Conservation (phyloP, 805 yeast genomes). For the Zygosaccharomyces bisporus region DNA sequence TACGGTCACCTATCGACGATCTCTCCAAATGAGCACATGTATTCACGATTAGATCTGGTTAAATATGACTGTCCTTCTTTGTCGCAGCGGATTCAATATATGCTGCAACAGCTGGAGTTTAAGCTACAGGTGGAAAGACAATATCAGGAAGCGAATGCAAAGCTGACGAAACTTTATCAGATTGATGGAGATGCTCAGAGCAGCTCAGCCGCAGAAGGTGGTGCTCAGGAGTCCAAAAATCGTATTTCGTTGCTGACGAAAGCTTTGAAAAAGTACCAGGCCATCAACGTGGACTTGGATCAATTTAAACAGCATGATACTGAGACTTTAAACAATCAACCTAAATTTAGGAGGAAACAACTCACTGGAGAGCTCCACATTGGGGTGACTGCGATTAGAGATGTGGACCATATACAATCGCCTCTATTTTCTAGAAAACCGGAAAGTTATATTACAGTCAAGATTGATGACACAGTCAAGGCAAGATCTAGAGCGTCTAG, state of each 20-base stretch:
- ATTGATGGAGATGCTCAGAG: conserved; percentile 87
- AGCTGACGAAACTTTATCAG: conserved; percentile 77
- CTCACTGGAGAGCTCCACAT: conserved; percentile 75
- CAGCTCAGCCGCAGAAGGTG: conserved; percentile 85
- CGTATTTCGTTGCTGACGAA: conserved; percentile 79
- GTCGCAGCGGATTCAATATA: conserved; percentile 90
- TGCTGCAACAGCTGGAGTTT: conserved; percentile 92
- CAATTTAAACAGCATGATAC: conserved; percentile 59
- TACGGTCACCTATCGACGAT: conserved; percentile 40
- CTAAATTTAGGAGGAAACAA: conserved; percentile 76
- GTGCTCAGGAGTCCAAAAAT: conserved; percentile 76
- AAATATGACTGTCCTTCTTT: conserved; percentile 92
- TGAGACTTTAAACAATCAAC: conserved; percentile 57
- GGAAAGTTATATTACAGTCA: conserved; percentile 71
- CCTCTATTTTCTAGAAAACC: conserved; percentile 75
- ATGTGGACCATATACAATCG: conserved; percentile 88
- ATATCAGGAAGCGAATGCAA: conserved; percentile 88
- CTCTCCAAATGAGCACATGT: conserved; percentile 38
- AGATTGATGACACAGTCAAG: conserved; percentile 82
- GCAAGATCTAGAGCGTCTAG: conserved; percentile 73
- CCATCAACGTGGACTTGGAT: conserved; percentile 67
- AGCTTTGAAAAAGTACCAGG: conserved; percentile 82
- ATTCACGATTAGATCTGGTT: conserved; percentile 72
- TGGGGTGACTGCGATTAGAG: conserved; percentile 72
- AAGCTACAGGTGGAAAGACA: conserved; percentile 92